Percentiles rank a stretch among this genome's conserved stretches.
phyloP scores from a whole-genome alignment of 2,329 filamentous ascomycete species.

The Paramyrothecium sp. region DNA sequence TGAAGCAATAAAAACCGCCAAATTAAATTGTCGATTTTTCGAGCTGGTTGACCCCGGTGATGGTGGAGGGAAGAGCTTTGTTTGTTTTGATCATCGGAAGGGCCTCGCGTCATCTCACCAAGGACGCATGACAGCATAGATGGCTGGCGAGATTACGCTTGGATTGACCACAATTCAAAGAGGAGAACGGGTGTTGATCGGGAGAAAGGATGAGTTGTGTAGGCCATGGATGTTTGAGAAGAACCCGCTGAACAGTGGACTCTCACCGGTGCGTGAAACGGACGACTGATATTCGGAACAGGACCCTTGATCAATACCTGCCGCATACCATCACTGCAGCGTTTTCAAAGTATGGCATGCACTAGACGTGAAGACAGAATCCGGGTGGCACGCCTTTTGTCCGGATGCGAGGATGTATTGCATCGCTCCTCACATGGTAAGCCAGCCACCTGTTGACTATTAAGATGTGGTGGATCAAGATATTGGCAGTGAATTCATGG shows the following conservation, averaged over 20 bases:
- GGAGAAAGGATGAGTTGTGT: not conserved
- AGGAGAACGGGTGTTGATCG: not conserved
- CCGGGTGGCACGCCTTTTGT: no score
- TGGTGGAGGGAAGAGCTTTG: not conserved
- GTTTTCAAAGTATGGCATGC: no score
- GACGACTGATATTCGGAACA: not conserved
- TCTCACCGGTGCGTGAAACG: not conserved
- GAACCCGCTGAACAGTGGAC: not conserved
- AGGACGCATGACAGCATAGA: not conserved
- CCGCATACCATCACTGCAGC: not conserved
- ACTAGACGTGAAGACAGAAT: no score
- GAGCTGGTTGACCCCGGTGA: not conserved
- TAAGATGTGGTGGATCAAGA: not conserved
- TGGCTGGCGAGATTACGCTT: not conserved
- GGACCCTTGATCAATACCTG: not conserved
- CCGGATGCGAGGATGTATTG: no score
- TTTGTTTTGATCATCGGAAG: slow-evolving; percentile 1
- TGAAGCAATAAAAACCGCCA: not conserved
- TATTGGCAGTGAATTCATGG: not conserved
- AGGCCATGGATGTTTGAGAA: not conserved
- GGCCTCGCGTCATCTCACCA: not conserved
- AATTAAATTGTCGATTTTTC: not conserved
- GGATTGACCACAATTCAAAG: not conserved
- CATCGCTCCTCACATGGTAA: no score
- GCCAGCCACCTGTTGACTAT: not conserved